Conservation (phyloP, 768 basidiomycete genomes). For the Lentinula aciculospora region DNA sequence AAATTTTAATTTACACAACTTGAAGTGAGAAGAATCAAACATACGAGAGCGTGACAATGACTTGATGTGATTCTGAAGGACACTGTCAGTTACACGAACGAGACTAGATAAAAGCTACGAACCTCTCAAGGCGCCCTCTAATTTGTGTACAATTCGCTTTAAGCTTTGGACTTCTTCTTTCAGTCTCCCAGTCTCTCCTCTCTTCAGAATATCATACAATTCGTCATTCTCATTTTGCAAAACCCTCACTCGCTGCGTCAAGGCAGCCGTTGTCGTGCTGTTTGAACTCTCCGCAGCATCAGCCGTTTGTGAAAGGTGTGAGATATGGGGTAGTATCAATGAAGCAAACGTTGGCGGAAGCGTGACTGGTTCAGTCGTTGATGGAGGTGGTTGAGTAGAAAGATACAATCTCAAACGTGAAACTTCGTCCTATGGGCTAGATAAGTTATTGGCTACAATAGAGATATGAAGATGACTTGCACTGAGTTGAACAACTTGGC, state of each 20-base stretch:
- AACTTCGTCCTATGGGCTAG: slow-evolving; percentile 59
- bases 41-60: slow-evolving; percentile 67
- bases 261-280: slow-evolving; percentile 51
- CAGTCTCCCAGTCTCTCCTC: slow-evolving; percentile 71
- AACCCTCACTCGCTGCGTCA: slow-evolving; percentile 65
- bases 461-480: slow-evolving; percentile 31
- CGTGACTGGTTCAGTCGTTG: slow-evolving; percentile 56
- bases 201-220: slow-evolving; percentile 68
- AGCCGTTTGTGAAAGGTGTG: slow-evolving; percentile 28
- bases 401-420: slow-evolving; percentile 62
- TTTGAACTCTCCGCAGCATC: slow-evolving; percentile 39
- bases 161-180: slow-evolving; percentile 78
- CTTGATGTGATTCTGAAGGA: slow-evolving; percentile 69
- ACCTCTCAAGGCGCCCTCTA: slow-evolving; percentile 80
- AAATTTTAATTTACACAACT: background rate
- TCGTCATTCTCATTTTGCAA: slow-evolving; percentile 89
- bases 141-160: slow-evolving; percentile 56
- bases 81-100: slow-evolving; percentile 7
- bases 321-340: slow-evolving; percentile 63
- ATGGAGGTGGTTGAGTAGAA: slow-evolving; percentile 51
- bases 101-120: slow-evolving; percentile 12
- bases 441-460: slow-evolving; percentile 10
- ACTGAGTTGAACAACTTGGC: slow-evolving; percentile 63
- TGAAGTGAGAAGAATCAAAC: slow-evolving; percentile 23
- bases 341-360: slow-evolving; percentile 69